phyloP scores from a whole-genome alignment of 495 filamentous ascomycete genomes.

The Hypoxylon perforatum region DNA sequence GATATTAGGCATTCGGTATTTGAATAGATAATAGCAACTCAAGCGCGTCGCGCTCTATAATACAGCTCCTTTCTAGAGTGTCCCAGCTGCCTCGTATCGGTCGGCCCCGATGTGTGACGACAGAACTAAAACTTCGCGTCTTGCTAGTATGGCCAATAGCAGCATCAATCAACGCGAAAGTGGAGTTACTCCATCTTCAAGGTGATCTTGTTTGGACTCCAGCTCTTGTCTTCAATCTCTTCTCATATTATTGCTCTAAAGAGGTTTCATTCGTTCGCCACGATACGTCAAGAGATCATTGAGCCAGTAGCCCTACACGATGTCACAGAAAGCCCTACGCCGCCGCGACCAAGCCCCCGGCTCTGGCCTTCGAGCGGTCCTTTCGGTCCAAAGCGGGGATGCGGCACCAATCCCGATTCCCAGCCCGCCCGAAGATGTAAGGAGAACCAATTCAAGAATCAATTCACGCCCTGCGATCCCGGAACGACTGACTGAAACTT shows the following conservation, averaged over 20 bases:
- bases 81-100: not conserved
- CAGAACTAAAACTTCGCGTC: not conserved
- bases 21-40: no score
- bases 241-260: not conserved
- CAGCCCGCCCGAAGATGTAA: constrained; percentile 44
- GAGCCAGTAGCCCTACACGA: not conserved
- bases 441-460: constrained; percentile 12
- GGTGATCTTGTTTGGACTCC: not conserved
- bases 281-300: no score
- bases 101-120: not conserved
- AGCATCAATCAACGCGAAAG: not conserved
- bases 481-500: not conserved
- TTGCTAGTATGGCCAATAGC: not conserved
- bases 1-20: no score
- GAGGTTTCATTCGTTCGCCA: no score
- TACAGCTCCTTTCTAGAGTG: no score
- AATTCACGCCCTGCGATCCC: not conserved
- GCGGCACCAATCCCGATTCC: constrained; percentile 37
- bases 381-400: constrained; percentile 9
- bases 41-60: no score
- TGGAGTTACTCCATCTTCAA: constrained; percentile 1
- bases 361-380: constrained; percentile 30
- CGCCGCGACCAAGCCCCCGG: constrained; percentile 32
- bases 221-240: no score
- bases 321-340: constrained; percentile 27